phyloP scores from a whole-genome alignment of 345 rosid species.

The Rhodamnia rubescens region DNA sequence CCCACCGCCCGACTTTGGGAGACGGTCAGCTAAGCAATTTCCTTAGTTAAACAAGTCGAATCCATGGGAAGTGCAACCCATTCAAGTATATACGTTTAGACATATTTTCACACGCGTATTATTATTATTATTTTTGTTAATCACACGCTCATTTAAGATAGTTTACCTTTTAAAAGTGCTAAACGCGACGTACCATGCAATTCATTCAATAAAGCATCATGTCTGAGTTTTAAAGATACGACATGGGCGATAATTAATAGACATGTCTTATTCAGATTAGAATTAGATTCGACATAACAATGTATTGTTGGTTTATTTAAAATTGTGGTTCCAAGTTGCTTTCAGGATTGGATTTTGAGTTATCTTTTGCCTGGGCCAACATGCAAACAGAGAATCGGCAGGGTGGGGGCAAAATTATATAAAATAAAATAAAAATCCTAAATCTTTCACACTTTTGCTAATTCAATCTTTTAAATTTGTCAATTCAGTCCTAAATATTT shows the following conservation, averaged over 20 bases:
- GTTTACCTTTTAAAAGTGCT: not conserved
- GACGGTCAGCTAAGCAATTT: no score
- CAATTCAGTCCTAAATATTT: no score
- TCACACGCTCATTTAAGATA: not conserved
- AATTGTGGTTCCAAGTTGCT: not conserved
- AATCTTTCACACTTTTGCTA: no score
- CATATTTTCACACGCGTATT: not conserved
- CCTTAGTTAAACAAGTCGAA: no score
- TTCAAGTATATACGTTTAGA: not conserved
- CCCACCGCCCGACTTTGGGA: no score
- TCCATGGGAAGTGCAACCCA: no score
- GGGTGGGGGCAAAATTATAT: no score
- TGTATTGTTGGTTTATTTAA: not conserved
- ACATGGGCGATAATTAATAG: not conserved
- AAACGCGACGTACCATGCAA: not conserved
- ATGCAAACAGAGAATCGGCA: not conserved
- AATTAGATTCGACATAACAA: not conserved
- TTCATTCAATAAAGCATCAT: not conserved
- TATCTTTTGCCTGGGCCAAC: not conserved
- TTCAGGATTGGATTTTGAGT: not conserved
- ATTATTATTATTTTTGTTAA: no score
- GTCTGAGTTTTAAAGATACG: not conserved
- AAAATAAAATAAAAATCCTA: no score
- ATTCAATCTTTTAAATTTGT: no score
- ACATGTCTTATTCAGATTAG: not conserved